phyloP scores from a whole-genome alignment of 2,329 filamentous ascomycete genomes.

The Chrysoporthe cubensis region DNA sequence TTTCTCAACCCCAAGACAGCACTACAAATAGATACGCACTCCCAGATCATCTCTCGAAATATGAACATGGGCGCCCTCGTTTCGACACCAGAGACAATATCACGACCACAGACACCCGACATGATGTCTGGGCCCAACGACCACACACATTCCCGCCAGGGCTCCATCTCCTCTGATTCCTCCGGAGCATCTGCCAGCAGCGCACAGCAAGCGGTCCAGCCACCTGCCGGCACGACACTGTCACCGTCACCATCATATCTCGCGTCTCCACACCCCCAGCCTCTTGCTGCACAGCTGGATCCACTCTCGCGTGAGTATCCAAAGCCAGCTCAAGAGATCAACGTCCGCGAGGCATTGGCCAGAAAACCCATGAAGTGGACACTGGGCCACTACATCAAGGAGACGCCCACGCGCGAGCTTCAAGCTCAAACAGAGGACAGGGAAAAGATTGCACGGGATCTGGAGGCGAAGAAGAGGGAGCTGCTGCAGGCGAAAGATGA shows the following conservation, averaged over 20 bases:
- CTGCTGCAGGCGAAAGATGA: constrained; percentile 45
- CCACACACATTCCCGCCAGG: constrained; percentile 16
- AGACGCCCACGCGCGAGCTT: constrained; percentile 33
- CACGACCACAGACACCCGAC: not conserved
- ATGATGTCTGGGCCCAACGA: not conserved
- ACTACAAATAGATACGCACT: not conserved
- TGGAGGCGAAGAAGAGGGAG: constrained; percentile 53
- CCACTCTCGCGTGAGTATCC: constrained; percentile 45
- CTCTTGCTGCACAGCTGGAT: constrained; percentile 31
- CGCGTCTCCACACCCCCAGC: not conserved
- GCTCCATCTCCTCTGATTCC: constrained; percentile 29
- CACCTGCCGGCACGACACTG: constrained; percentile 10
- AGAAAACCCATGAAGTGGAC: constrained; percentile 46
- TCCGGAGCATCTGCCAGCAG: constrained; percentile 23
- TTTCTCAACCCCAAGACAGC: not conserved
- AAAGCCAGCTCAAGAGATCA: constrained; percentile 44
- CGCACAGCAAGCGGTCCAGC: constrained; percentile 14
- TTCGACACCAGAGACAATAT: constrained; percentile 9
- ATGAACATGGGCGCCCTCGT: constrained; percentile 1
- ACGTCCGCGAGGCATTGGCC: constrained; percentile 48
- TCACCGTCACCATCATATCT: not conserved
- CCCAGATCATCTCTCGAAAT: not conserved
- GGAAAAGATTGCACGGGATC: constrained; percentile 43
- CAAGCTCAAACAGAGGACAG: constrained; percentile 36
- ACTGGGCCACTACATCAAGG: constrained; percentile 43